These are phyloP conservation scores for Dalbergia cultrata DNA, from an alignment of 306 rosid species.

Conservation along the genomic window DNA sequence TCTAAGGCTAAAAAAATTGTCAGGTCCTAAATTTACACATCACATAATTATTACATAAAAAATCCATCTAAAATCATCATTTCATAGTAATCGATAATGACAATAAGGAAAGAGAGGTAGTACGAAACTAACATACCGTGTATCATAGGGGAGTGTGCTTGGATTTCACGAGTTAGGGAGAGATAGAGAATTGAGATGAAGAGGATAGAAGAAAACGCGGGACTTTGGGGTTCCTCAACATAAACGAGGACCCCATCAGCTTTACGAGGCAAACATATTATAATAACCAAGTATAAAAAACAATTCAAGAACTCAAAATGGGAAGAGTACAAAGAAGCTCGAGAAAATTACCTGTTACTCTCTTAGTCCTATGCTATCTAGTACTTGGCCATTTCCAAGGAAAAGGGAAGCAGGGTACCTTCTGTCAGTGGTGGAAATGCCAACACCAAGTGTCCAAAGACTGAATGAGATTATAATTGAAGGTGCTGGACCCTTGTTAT, in stretches of 20 bases:
- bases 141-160: too few species aligned
- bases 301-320: conserved; percentile 42
- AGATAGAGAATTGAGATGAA: too few species aligned
- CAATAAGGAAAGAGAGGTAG: too few species aligned
- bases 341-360: conserved; percentile 63
- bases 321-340: conserved; percentile 30
- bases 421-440: conserved; percentile 75
- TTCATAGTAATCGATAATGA: too few species aligned
- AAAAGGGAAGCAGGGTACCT: conserved; percentile 59
- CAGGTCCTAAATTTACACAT: too few species aligned
- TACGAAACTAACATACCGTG: too few species aligned
- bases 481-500: conserved; percentile 77
- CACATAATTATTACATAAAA: too few species aligned
- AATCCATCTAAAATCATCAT: too few species aligned
- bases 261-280: conserved; percentile 42
- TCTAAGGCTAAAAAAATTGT: too few species aligned
- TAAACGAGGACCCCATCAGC: conserved; percentile 24
- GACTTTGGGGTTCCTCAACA: conserved; percentile 24
- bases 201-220: too few species aligned
- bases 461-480: conserved; percentile 75
- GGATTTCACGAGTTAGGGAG: too few species aligned
- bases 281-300: conserved; percentile 44
- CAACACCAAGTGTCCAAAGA: conserved; percentile 83
- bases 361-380: conserved; percentile 67
- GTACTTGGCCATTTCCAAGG: conserved; percentile 68